Percentiles rank a stretch among this genome's conserved stretches.
These are phyloP conservation scores for Macaranga tanarius DNA, from an alignment of 441 rosid genomes.

Conservation along the genomic window DNA sequence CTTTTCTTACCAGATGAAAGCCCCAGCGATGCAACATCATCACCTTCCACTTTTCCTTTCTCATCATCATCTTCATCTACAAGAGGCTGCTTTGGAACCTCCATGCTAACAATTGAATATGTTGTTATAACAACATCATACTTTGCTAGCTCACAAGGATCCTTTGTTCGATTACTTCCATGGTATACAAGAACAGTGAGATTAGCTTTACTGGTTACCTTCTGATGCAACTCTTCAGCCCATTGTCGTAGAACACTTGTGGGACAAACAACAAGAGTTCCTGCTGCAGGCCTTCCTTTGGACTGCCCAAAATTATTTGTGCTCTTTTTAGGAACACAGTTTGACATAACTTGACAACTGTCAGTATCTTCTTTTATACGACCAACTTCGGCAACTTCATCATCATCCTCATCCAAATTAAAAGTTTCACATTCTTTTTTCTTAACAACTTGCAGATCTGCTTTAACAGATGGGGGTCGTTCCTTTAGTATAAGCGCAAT, in stretches of 20 bases:
- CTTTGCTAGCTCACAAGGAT: slow-evolving; percentile 72
- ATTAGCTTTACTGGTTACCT: slow-evolving; percentile 64
- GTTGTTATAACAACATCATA: slow-evolving; percentile 89
- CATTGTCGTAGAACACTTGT: slow-evolving; percentile 98
- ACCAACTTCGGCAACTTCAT: slow-evolving; percentile 35
- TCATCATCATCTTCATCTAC: slow-evolving; percentile 61
- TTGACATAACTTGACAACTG: slow-evolving; percentile 26
- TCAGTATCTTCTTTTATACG: slow-evolving; percentile 33
- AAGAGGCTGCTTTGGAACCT: slow-evolving; percentile 85
- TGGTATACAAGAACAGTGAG: slow-evolving; percentile 80
- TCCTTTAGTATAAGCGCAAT: slow-evolving; percentile 94
- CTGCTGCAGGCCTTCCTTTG: slow-evolving; percentile 87
- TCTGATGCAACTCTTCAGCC: slow-evolving; percentile 81
- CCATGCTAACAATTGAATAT: slow-evolving; percentile 90
- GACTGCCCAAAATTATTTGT: slow-evolving; percentile 33
- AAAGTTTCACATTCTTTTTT: slow-evolving; percentile 58
- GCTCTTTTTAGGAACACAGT: slow-evolving; percentile 26
- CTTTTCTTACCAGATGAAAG: slow-evolving; percentile 51
- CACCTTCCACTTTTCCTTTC: slow-evolving; percentile 44
- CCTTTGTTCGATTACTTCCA: slow-evolving; percentile 81
- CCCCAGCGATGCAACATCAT: slow-evolving; percentile 34
- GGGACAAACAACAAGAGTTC: slow-evolving; percentile 97
- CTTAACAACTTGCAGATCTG: slow-evolving; percentile 37
- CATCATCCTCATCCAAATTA: slow-evolving; percentile 67
- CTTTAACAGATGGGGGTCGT: slow-evolving; percentile 51